Percentiles rank a stretch among this genome's conserved stretches.
These are phyloP conservation scores for Byssothecium circinans DNA, from an alignment of 2,329 filamentous ascomycete genomes.

Conservation along the genomic window DNA sequence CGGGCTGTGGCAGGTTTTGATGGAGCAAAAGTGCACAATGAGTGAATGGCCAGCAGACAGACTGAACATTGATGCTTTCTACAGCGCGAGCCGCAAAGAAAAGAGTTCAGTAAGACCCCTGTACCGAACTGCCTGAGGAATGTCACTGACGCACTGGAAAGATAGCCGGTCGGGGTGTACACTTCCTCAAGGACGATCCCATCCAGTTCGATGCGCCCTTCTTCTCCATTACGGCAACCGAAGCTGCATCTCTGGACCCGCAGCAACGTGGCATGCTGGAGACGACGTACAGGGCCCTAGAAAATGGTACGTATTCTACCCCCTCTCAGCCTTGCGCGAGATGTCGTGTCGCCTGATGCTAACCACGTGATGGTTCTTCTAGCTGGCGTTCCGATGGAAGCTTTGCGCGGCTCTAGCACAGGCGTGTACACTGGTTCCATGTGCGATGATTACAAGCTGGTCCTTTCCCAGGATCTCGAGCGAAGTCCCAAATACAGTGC, in stretches of 20 bases:
- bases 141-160: not conserved
- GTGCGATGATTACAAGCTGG: conserved; percentile 3
- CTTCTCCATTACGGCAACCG: conserved; percentile 20
- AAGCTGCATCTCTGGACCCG: conserved; percentile 31
- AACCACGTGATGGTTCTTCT: not conserved
- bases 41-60: conserved; percentile 9
- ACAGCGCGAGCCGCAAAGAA: not conserved
- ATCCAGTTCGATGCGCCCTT: conserved; percentile 25
- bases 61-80: not conserved
- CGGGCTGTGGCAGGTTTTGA: conserved; percentile 11
- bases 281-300: conserved; percentile 28
- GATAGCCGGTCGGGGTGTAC: conserved; percentile 12
- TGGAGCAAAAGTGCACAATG: conserved; percentile 1
- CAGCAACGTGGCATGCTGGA: conserved; percentile 31
- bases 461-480: conserved; percentile 11
- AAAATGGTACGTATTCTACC: conserved; percentile 5
- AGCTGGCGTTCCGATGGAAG: conserved; percentile 12
- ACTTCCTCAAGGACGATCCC: conserved; percentile 23
- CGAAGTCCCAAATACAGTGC: conserved; percentile 15
- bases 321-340: too few species aligned
- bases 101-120: not conserved
- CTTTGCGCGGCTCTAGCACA: conserved; percentile 6
- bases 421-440: conserved; percentile 2
- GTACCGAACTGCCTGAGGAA: not conserved
- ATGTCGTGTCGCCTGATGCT: not conserved